Evolutionary conservation across 352 stramenopile species (phyloP), one percentile per base, ranked within the genome.

Genomic region (Phytophthora ramorum): DNA sequence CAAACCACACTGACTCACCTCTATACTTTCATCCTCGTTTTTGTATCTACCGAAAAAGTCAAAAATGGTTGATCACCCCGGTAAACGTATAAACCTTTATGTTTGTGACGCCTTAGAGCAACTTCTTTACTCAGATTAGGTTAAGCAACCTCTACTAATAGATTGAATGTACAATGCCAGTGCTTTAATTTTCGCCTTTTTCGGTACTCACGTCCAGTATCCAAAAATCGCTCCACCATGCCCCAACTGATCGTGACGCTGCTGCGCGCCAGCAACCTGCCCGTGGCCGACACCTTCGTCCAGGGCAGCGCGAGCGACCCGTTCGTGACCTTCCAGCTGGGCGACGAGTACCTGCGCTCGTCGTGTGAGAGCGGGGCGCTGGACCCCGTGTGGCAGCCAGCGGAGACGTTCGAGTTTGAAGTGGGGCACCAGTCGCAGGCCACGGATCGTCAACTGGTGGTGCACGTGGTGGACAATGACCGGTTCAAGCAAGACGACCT

Each of bases 341-440:
- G 79, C 19, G 69, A 78, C 34, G 71, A 89, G 57, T 69, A 68
- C 28, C 58, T 87, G 49, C 73, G 79, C 55, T 89, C 76, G 43
- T 81, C 82, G 14, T 82, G 69, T 37, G 77, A 85, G 56, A 75
- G 63, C 48, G 75, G 73, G 20, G 56, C 51, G 34, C 67, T 94
- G 19, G 77, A 92, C 37, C 86, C 86, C 4, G 82, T 83, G 50
- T 94, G 86, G 86, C 73, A 85, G n/a, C 85, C 85, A 10, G 72
- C 81, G 8, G 82, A 94, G 69, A 79, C 69, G 19, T 92, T 92
- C 58, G 83, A 90, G 64, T 92, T 94, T 49, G 74, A 85, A 10
- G 63, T 92, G 35, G 34, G 64, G 3, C 75, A 92, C 50, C 63
- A 44, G 3, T 73, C 57, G 9, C 54, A 34, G 22, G 45, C 63